Conservation (phyloP, 1,284 basidiomycete species). For the Rhizoctonia solani region DNA sequence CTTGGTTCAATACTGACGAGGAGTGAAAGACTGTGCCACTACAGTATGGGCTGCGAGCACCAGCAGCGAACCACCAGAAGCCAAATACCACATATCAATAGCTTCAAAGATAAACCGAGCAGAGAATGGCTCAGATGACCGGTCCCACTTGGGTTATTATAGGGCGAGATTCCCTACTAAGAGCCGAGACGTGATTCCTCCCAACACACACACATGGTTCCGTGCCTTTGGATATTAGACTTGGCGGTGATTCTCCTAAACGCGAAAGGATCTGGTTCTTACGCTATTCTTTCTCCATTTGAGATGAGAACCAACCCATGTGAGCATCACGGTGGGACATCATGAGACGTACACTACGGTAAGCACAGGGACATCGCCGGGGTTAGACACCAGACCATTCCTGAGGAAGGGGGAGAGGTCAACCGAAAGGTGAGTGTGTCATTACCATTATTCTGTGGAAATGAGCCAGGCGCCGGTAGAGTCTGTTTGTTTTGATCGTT, state of each 20-base stretch:
- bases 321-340: neutral
- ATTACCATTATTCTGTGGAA: too few species aligned
- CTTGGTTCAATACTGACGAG: neutral
- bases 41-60: neutral
- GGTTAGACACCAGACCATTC: neutral
- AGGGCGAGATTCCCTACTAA: neutral
- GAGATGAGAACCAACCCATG: neutral
- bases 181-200: neutral
- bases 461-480: too few species aligned
- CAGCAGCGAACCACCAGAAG: neutral
- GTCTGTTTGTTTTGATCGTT: too few species aligned
- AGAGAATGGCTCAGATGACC: neutral
- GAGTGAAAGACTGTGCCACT: conserved; percentile 8
- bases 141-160: neutral
- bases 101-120: neutral
- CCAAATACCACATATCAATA: neutral
- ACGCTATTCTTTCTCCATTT: neutral
- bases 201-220: conserved; percentile 5
- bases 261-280: neutral
- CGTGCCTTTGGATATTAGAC: neutral
- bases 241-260: neutral
- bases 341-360: neutral
- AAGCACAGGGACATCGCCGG: neutral
- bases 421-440: too few species aligned
- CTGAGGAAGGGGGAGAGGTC: too few species aligned